Conservation (phyloP, 495 filamentous ascomycete genomes). For the Aspergillus egyptiacus region DNA sequence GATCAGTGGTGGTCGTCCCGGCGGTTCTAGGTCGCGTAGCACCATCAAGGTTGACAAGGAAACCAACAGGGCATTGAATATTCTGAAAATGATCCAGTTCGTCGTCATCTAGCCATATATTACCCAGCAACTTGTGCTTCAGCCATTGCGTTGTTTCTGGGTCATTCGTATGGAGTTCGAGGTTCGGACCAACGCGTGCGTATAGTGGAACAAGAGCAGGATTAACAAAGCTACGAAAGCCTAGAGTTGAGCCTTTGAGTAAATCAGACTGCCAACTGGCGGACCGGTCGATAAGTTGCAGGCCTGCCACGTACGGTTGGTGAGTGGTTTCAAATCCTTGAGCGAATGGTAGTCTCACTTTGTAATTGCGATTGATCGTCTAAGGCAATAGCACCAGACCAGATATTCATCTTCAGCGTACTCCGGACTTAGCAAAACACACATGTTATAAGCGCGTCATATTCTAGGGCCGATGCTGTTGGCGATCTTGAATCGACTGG, state of each 20-base stretch:
- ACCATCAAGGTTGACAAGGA: constrained; percentile 33
- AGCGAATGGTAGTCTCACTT: constrained; percentile 24
- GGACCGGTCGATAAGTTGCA: constrained; percentile 35
- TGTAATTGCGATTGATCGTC: constrained; percentile 27
- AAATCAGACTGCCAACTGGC: constrained; percentile 38
- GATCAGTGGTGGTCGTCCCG: constrained; percentile 38
- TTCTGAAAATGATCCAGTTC: constrained; percentile 28
- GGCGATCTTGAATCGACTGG: neutral
- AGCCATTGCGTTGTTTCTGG: constrained; percentile 40
- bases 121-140: constrained; percentile 27
- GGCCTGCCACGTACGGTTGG: constrained; percentile 22
- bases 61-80: constrained; percentile 38
- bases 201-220: constrained; percentile 44
- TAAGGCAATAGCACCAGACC: constrained; percentile 33
- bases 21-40: constrained; percentile 15
- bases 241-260: constrained; percentile 31
- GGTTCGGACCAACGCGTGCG: constrained; percentile 44
- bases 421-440: neutral
- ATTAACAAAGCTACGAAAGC: constrained; percentile 42
- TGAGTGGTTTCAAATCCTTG: constrained; percentile 11
- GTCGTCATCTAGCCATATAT: constrained; percentile 33
- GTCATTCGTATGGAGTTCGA: constrained; percentile 40
- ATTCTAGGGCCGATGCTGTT: neutral
- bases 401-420: constrained; percentile 32
- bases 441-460: constrained; percentile 11